A percentile compares a stretch with the other conserved stretches of the same genome.
These are phyloP conservation scores for Trametes sanguinea DNA, from an alignment of 768 basidiomycete species.

Conservation along the genomic window DNA sequence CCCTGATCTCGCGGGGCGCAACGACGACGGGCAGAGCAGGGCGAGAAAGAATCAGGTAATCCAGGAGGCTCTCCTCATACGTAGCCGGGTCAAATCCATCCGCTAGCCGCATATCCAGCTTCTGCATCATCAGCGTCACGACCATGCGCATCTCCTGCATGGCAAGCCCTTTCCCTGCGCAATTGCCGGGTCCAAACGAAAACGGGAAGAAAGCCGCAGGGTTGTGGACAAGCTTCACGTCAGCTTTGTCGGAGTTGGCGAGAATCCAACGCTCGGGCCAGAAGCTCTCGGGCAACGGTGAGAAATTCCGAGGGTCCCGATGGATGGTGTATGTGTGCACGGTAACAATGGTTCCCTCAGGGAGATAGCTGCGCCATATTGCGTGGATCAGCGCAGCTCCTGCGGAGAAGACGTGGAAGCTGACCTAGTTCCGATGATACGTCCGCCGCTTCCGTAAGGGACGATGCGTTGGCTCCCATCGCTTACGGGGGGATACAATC, in stretches of 20 bases:
- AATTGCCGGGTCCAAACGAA: constrained; percentile 52
- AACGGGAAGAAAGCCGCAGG: constrained; percentile 40
- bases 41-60: constrained; percentile 19
- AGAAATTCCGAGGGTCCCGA: constrained; percentile 48
- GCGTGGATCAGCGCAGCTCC: too few species aligned
- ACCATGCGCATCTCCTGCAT: constrained; percentile 39
- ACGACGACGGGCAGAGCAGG: constrained; percentile 17
- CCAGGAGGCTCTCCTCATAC: constrained; percentile 9
- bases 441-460: constrained; percentile 33
- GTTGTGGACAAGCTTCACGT: constrained; percentile 14
- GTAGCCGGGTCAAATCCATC: constrained; percentile 10
- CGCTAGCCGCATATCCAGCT: constrained; percentile 24
- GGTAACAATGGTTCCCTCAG: constrained; percentile 39
- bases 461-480: constrained; percentile 45
- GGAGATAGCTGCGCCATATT: constrained; percentile 38
- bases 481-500: constrained; percentile 46
- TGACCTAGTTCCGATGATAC: constrained; percentile 38
- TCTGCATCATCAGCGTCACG: constrained; percentile 32
- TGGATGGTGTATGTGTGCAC: constrained; percentile 46
- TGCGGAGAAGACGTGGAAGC: constrained; percentile 1
- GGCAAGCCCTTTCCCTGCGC: constrained; percentile 49
- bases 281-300: constrained; percentile 42
- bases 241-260: constrained; percentile 8
- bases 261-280: constrained; percentile 48
- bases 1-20: not conserved